phyloP scores from a whole-genome alignment of 805 yeast species.

The Pichia paraexigua region DNA sequence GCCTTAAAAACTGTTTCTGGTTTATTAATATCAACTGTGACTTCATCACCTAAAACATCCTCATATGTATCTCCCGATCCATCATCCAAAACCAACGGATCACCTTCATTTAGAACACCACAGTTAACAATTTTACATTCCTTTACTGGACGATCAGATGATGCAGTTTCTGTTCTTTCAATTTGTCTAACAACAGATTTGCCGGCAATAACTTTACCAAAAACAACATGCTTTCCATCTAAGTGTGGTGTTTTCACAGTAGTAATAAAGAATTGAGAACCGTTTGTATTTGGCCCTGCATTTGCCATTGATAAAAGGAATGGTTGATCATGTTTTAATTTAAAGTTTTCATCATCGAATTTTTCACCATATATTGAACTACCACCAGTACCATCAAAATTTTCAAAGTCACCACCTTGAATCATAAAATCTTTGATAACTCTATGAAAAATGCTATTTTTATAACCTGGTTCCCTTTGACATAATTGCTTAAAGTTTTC shows the following conservation, averaged over 20 bases:
- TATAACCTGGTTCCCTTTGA: constrained; percentile 82
- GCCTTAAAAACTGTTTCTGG: constrained; percentile 66
- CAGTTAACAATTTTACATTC: constrained; percentile 70
- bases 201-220: constrained; percentile 82
- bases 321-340: constrained; percentile 69
- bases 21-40: constrained; percentile 46
- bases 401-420: constrained; percentile 92
- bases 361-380: constrained; percentile 78
- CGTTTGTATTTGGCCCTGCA: constrained; percentile 92
- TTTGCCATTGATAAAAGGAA: constrained; percentile 94
- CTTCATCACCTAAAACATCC: constrained; percentile 68
- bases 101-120: constrained; percentile 65
- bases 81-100: constrained; percentile 47
- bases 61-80: constrained; percentile 83
- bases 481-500: constrained; percentile 85
- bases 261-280: constrained; percentile 92
- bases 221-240: constrained; percentile 93
- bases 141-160: constrained; percentile 60
- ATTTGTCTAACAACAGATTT: constrained; percentile 71
- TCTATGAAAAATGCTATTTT: constrained; percentile 88
- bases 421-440: constrained; percentile 85
- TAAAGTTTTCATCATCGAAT: constrained; percentile 86
- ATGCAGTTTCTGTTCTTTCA: constrained; percentile 61
- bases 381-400: constrained; percentile 68
- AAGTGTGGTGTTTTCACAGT: constrained; percentile 91